Evolutionary conservation across 2,329 filamentous ascomycete species (phyloP).

Genomic region (Aspergillus pseudonomiae): DNA sequence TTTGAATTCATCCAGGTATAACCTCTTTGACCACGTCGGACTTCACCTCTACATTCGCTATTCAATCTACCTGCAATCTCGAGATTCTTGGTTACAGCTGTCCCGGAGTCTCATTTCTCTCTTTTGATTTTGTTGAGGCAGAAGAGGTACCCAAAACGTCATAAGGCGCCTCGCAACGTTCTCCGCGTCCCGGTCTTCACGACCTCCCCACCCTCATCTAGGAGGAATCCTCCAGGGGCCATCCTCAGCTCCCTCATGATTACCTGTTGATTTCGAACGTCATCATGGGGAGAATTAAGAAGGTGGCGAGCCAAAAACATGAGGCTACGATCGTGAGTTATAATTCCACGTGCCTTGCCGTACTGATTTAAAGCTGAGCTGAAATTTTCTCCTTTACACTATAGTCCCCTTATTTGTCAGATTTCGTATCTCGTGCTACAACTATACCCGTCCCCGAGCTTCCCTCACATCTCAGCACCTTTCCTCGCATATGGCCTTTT

Average conservation of each 20-base stretch:
- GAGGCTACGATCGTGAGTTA: conserved; percentile 53
- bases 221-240: conserved; percentile 30
- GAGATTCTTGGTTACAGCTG: background rate
- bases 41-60: background rate
- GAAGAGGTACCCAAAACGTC: conserved; percentile 40
- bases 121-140: conserved; percentile 31
- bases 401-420: conserved; percentile 83
- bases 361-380: conserved; percentile 18
- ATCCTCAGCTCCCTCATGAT: conserved; percentile 41
- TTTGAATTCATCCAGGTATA: background rate
- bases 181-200: conserved; percentile 34
- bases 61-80: background rate
- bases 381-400: conserved; percentile 26
- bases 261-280: conserved; percentile 35
- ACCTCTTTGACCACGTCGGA: background rate
- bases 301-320: conserved; percentile 55
- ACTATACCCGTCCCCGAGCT: conserved; percentile 70
- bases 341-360: conserved; percentile 10
- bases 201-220: conserved; percentile 29
- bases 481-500: conserved; percentile 91
- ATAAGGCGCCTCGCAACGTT: conserved; percentile 38
- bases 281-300: conserved; percentile 58
- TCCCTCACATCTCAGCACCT: conserved; percentile 73
- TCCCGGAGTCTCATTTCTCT: conserved; percentile 16
- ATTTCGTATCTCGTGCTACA: conserved; percentile 74